Base-by-base conservation (phyloP, 176 grass and related monocot species). In the Calamus simplicifolius region DNA sequence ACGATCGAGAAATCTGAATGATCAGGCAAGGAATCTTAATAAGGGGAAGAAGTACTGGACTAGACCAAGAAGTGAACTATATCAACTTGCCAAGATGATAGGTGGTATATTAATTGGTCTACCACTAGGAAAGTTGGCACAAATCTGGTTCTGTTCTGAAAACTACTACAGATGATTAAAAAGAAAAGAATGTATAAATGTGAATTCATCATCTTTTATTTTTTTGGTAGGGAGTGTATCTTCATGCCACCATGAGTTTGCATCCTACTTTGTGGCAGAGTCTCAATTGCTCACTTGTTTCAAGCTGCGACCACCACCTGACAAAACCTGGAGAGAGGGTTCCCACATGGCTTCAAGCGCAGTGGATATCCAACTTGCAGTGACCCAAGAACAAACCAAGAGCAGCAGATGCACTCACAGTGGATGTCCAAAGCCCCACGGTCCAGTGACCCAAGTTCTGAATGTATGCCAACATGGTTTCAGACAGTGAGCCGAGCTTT, bases 401-500 rank as follows among this genome's bases (percentile, higher is more conserved):
- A 51, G 74, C 80, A 50, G 80, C 19, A 50, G 52, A 72, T 80
- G 77, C 86, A 43, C 73, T 67, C 0, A 0, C 85, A 1, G 85
- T 80, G 8, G 89, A 82, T 13, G 77, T 63, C 50, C 89, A 83
- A 56, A 87, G 89, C 0, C 85, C 89, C 69, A 72, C 80, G 0
- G 48, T 60, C 1, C 89, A 55, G 0, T 77, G 72, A 25, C 87
- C 85, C 69, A 81, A 61, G 65, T 89, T 80, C 79, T 95, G 85
- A 25, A 80, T 61, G 71, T 89, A 95, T 67, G 83, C 81, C 18
- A 95, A 78, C 49, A 82, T 74, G 16, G 89, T 89, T 48, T 79
- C 85, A 29, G 89, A 83, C 51, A 95, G 72, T 2, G 89, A 95
- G 5, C 89, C 85, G 21, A 89, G 69, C 71, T 71, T 95, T 73